Evolutionary conservation across 768 basidiomycete species (phyloP).

Genomic region (Trametes gibbosa): DNA sequence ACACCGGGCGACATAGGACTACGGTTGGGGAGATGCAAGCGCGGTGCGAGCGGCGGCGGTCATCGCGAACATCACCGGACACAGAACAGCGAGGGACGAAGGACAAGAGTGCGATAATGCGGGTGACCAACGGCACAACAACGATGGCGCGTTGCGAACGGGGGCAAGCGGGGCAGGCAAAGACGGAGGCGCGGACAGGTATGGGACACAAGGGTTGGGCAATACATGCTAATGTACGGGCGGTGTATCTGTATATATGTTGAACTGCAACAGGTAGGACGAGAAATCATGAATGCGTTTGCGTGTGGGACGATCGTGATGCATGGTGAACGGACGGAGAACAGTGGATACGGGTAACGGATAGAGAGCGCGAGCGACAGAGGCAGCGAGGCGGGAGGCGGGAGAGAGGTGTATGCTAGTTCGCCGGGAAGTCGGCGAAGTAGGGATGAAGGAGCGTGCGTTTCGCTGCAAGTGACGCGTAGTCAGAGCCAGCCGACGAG

Average conservation of each 20-base stretch:
- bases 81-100: neutral
- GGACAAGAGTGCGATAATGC: too few relatives aligned
- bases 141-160: neutral
- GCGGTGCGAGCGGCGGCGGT: neutral
- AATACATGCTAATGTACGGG: neutral
- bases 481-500: neutral
- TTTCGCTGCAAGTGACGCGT: slow-evolving; percentile 42
- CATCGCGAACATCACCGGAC: neutral
- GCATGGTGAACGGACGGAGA: neutral
- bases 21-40: neutral
- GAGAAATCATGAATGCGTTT: neutral
- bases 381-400: neutral
- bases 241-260: neutral
- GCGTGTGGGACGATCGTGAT: neutral
- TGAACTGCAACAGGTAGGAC: neutral
- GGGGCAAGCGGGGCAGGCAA: neutral
- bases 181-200: neutral
- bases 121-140: neutral
- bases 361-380: neutral
- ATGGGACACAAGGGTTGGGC: neutral
- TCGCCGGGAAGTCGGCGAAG: slow-evolving; percentile 46
- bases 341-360: neutral
- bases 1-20: neutral
- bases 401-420: neutral
- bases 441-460: slow-evolving; percentile 51